Base-by-base conservation (phyloP, 768 basidiomycete species). In the Trametes cingulata region DNA sequence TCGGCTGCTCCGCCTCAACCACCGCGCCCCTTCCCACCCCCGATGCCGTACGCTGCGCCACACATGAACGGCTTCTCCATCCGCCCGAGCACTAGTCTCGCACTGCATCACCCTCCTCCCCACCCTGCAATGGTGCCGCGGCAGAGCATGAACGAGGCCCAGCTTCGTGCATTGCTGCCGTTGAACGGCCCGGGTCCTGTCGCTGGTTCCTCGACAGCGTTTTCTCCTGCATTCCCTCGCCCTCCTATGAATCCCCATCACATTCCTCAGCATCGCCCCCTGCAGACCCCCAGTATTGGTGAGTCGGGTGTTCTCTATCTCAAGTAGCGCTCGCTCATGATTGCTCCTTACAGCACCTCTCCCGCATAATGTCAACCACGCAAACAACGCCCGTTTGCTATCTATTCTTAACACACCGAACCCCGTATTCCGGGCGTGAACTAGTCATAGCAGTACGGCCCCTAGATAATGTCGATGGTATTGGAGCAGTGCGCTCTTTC, bases 81-180 rank as follows among this genome's bases (percentile, higher is more conserved):
- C 19, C 74, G 76, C 20, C 76, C 78, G 4, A 72, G 73, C 45
- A 77, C 77, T 1, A 75, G 75, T 56, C 69, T 72, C 56, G 58
- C 69, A 10, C 69, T 71, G 52, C 71, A 67, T 54, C 62, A 57
- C 3, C 43, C 67, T 8, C 66, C 71, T 8, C 68, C 60, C 48
- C 56, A 58, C 13, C 36, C 56, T 19, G 59, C 66, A 1, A 43
- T 41, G 39, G 56, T 63, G 13, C 63, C 63, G 6, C 80, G 78
- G 49, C 74, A 76, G 56, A 85, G 78, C 62, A 77, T 86, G 76
- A 78, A 76, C 56, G 83, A 85, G 58, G 76, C 72, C 35, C 82
- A 85, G 52, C 68, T 85, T 39, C 75, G 80, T 45, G 69, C 74
- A 22, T 64, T 80, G 45, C 76, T 83, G 66, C 69, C 63, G 12